Percentiles rank a stretch among this genome's conserved stretches.
Conservation (phyloP, 306 rosid species). For the Quercus variabilis region DNA sequence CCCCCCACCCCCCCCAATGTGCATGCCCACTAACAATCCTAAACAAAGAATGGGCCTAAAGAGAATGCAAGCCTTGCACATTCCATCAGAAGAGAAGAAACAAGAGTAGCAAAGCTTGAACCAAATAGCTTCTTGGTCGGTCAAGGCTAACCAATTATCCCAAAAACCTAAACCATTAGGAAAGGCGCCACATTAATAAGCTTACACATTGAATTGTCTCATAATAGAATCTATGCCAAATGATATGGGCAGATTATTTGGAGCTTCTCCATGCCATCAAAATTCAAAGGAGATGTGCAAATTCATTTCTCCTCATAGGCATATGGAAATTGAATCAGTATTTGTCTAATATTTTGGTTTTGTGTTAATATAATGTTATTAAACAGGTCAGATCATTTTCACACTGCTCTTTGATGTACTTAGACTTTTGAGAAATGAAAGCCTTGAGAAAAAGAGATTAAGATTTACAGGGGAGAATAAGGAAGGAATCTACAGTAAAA, state of each 20-base stretch:
- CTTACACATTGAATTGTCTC: not conserved
- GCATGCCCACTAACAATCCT: no score
- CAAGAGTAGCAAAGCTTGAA: no score
- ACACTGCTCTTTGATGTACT: not conserved
- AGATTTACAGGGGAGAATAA: constrained; percentile 2
- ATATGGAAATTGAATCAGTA: not conserved
- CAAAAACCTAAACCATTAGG: no score
- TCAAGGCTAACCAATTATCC: no score
- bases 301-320: not conserved
- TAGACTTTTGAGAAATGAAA: not conserved
- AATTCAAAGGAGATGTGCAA: not conserved
- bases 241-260: not conserved
- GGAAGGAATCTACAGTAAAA: constrained; percentile 24
- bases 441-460: not conserved
- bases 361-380: not conserved
- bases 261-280: not conserved
- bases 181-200: no score
- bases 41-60: no score
- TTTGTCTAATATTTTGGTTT: not conserved
- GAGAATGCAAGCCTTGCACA: no score
- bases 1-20: no score
- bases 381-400: not conserved
- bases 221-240: not conserved
- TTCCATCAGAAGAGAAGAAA: no score
- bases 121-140: no score